These are phyloP conservation scores for Cyclocybe aegerita DNA, from an alignment of 768 basidiomycete species.

Conservation along the genomic window DNA sequence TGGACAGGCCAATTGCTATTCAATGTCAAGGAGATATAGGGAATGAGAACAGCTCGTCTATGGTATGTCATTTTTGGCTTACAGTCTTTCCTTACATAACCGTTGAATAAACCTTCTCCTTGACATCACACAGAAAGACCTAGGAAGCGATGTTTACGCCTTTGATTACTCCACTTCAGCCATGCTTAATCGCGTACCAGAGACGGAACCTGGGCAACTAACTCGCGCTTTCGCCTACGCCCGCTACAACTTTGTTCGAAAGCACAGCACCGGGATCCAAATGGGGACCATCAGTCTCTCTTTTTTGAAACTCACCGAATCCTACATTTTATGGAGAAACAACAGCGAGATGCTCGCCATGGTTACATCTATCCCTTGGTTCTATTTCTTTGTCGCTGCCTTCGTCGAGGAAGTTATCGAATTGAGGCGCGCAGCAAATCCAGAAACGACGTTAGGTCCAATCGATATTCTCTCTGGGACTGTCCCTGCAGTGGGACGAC, in stretches of 20 bases:
- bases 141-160: conserved; percentile 23
- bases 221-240: conserved; percentile 14
- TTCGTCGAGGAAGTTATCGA: conserved; percentile 8
- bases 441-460: conserved; percentile 4
- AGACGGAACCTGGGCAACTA: conserved; percentile 9
- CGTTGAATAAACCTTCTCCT: too few species aligned
- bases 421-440: background rate
- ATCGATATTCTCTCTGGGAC: conserved; percentile 21
- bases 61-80: too few species aligned
- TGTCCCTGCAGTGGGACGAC: conserved; percentile 16
- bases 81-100: background rate
- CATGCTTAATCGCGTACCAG: conserved; percentile 16
- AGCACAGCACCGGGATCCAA: conserved; percentile 4
- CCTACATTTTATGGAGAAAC: conserved; percentile 15
- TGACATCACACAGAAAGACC: conserved; percentile 7
- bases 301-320: conserved; percentile 16
- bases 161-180: conserved; percentile 19
- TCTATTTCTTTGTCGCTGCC: conserved; percentile 16
- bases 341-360: conserved; percentile 2
- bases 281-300: conserved; percentile 10
- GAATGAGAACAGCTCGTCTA: too few species aligned
- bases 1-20: background rate
- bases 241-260: conserved; percentile 9
- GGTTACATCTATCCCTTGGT: conserved; percentile 18
- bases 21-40: too few species aligned